Evolutionary conservation across 2,329 filamentous ascomycete genomes (phyloP), one percentile per base, ranked within the genome.

Genomic region (Metarhizium sp.): DNA sequence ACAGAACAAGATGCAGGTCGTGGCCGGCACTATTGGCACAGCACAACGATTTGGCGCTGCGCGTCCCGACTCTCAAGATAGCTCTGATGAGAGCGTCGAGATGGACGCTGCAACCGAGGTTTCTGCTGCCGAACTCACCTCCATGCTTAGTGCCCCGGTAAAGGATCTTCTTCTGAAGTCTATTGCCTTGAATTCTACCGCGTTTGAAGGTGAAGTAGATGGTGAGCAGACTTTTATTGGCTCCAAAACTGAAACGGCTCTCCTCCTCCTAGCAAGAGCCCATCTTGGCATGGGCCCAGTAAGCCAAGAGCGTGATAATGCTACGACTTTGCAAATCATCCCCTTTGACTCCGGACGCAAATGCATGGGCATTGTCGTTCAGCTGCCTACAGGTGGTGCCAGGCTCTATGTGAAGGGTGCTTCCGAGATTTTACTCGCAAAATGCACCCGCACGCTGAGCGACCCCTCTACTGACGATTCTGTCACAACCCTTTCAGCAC

Each of bases 271-370:
- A 62, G 86, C 85, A 14, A 79, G 78, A 51, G 80, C 85, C 52
- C 75, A 86, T 63, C 75, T 90, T 6, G 84, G 78, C 16, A 85
- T 90, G 81, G 80, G 82, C 2, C 77, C 80, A 4, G 76, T 90
- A 16, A 75, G 75, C 48, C 79, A 86, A 62, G 79, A 87, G 63
- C 82, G 87, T 6, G 80, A 82, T 56, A 81, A 80, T 57, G 75
- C 73, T 32, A 75, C 73, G 52, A 77, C 81, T 20, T 71, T 85
- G 43, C 87, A 90, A 63, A 73, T 90, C 50, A 81, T 90, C 57
- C 87, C 87, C 0, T 90, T 91, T 60, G 87, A 90, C 66, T 90
- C 87, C 36, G 78, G 80, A 10, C 81, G 87, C 61, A 91, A 90
- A 67, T 90, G 86, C 64, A 85, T 85, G 82, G 82, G 81, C 51